Evolutionary conservation across 305 asterid species (phyloP).

Genomic region (Withania somnifera): DNA sequence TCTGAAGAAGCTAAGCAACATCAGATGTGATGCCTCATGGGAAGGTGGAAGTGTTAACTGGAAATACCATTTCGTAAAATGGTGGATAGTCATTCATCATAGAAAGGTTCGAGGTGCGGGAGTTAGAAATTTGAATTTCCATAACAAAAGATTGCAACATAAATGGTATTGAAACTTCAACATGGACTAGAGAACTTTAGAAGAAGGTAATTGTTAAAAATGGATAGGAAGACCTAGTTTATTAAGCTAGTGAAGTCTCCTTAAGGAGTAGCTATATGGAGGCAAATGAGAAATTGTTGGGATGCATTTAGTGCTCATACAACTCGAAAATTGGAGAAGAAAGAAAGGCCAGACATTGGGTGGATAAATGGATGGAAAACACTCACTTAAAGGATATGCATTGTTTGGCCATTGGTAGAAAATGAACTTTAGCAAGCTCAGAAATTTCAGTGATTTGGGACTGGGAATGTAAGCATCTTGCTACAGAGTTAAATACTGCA

Average conservation of each 20-base stretch:
- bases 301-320: neutral
- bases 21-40: neutral
- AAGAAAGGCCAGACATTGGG: neutral
- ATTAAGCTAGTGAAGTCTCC: neutral
- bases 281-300: neutral
- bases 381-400: neutral
- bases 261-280: neutral
- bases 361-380: neutral
- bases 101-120: neutral
- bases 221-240: neutral
- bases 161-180: neutral
- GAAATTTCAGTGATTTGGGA: neutral
- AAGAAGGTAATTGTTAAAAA: neutral
- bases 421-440: neutral
- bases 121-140: neutral
- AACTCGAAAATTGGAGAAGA: neutral
- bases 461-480: neutral
- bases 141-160: neutral
- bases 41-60: neutral
- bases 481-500: neutral
- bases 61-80: neutral
- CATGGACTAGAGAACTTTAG: neutral
- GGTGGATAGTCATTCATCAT: neutral
- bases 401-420: neutral
- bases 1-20: neutral